Evolutionary conservation across 257 asterid species (phyloP).

Genomic region (Solanum okadae): DNA sequence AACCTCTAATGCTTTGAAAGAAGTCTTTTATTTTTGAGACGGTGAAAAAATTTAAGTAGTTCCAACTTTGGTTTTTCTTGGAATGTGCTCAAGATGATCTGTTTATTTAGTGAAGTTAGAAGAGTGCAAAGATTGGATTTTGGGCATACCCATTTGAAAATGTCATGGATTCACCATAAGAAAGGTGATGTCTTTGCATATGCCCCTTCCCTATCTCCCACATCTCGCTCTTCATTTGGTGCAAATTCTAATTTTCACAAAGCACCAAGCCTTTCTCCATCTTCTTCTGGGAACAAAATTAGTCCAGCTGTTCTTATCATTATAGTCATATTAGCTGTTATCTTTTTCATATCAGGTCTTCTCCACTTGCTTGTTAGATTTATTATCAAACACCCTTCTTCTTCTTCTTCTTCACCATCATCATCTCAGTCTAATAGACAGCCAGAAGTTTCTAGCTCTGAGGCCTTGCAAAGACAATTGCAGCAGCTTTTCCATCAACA

Average conservation of each 20-base stretch:
- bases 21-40: neutral
- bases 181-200: slow-evolving; percentile 20
- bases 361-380: slow-evolving; percentile 33
- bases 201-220: slow-evolving; percentile 27
- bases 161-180: slow-evolving; percentile 35
- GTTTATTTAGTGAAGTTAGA: neutral
- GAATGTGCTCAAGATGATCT: neutral
- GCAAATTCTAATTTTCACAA: slow-evolving; percentile 11
- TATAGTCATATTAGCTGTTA: slow-evolving; percentile 23
- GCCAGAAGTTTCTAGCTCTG: slow-evolving; percentile 18
- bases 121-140: slow-evolving; percentile 24
- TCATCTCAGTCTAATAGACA: slow-evolving; percentile 12
- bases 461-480: slow-evolving; percentile 39
- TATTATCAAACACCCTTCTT: slow-evolving; percentile 12
- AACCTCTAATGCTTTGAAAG: neutral
- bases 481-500: slow-evolving; percentile 41
- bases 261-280: slow-evolving; percentile 22
- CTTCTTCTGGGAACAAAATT: slow-evolving; percentile 16
- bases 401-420: slow-evolving; percentile 11
- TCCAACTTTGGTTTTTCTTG: neutral
- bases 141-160: slow-evolving; percentile 36
- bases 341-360: slow-evolving; percentile 30
- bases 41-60: neutral
- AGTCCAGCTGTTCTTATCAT: slow-evolving; percentile 28
- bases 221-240: slow-evolving; percentile 15